Base-by-base conservation (phyloP, 768 basidiomycete genomes). In the Suillus hirtellus region DNA sequence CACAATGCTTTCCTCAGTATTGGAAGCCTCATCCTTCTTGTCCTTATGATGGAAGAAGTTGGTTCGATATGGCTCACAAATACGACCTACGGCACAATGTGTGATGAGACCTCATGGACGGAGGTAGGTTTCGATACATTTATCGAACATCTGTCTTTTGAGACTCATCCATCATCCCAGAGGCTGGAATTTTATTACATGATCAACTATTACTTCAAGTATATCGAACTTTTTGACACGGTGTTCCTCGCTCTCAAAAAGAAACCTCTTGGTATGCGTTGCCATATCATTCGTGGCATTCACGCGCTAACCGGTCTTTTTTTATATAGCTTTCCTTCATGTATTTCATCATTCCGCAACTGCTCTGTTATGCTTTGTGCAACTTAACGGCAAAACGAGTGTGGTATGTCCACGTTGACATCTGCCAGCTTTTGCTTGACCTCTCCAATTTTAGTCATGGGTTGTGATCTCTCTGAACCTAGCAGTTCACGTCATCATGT, bases 281-380 rank as follows among this genome's bases (percentile, higher is more conserved):
- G 21, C 6, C 24, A 35, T 62, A 24, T 50, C 35, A 1, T 56
- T 43, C 43, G 62, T 58, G 27, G 62, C 35, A 59, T 49, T 38
- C 37, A 24, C 38, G 52, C 35, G 46, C 59, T n/a, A 19, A 43
- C 59, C 37, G 52, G 66, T 37, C 60, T 70, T 47, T 2, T 47
- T 69, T 27, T 27, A 0, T 27, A 27, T 27, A 96, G 95, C 93
- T 69, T 99, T 99, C 80, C 81, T 99, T 65, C 97, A 99, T 77
- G 96, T 99, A 66, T 99, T 97, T 83, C 97, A 99, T 77, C 97
- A 99, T 81, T 94, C 97, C 63, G 97, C 96, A 19, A 99, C 97
- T 63, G 96, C 96, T 64, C 78, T 98, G 65, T 81, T 99, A 63
- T 98, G 97, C 80, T 98, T 88, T 75, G 88, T 89, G 60, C 96